phyloP scores from a whole-genome alignment of 1,284 basidiomycete species.

The Stygiomarasmius scandens region DNA sequence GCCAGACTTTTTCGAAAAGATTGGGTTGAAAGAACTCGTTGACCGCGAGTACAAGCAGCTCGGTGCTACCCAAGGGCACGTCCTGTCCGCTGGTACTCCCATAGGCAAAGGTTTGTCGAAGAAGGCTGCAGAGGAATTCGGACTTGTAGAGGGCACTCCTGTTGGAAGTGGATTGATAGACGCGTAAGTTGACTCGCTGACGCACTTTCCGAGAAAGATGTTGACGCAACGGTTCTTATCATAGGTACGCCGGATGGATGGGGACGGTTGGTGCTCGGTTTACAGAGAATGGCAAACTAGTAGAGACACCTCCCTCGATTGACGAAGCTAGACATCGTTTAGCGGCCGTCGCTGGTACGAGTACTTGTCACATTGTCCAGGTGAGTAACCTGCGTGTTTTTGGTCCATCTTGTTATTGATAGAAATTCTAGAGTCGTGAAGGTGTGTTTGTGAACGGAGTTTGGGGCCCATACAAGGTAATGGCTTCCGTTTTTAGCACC shows the following conservation, averaged over 20 bases:
- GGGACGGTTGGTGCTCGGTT: slow-evolving; percentile 91
- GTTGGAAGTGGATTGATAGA: slow-evolving; percentile 96
- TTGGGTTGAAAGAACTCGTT: slow-evolving; percentile 76
- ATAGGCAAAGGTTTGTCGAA: slow-evolving; percentile 85
- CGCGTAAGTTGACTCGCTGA: slow-evolving; percentile 61
- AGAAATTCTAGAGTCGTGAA: slow-evolving; percentile 62
- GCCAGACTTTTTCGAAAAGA: slow-evolving; percentile 82
- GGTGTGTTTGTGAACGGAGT: slow-evolving; percentile 91
- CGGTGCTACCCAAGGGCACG: slow-evolving; percentile 66
- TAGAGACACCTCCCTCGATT: slow-evolving; percentile 55
- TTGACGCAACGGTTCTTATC: background rate
- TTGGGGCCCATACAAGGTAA: slow-evolving; percentile 95
- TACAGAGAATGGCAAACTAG: slow-evolving; percentile 55
- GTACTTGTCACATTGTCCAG: slow-evolving; percentile 93
- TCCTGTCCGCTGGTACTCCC: slow-evolving; percentile 91
- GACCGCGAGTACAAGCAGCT: slow-evolving; percentile 75
- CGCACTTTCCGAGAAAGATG: slow-evolving; percentile 2
- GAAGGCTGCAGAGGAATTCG: slow-evolving; percentile 83
- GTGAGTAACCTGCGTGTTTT: slow-evolving; percentile 35
- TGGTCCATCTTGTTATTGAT: slow-evolving; percentile 7
- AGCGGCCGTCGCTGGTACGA: slow-evolving; percentile 94
- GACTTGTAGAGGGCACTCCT: slow-evolving; percentile 85
- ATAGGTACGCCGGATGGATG: slow-evolving; percentile 96
- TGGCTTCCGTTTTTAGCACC: too few species aligned
- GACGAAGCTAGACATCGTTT: slow-evolving; percentile 82